Evolutionary conservation across 192 early-diverging fungal genomes (phyloP).

Genomic region (Lobosporangium transversale): DNA sequence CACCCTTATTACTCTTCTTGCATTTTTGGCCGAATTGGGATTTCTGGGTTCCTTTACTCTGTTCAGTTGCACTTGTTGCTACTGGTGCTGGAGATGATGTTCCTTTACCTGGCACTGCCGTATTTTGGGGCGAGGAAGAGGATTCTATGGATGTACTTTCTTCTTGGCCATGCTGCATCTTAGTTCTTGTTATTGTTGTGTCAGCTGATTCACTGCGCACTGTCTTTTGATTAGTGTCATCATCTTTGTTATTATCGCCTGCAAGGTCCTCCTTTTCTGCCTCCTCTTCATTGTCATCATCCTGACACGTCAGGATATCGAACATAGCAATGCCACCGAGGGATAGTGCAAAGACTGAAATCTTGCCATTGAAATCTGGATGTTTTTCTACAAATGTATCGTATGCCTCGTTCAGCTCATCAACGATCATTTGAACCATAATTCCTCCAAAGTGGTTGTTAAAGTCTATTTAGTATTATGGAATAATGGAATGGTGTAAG

Average conservation of each 20-base stretch:
- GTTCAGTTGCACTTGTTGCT: not conserved
- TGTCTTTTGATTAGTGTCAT: not conserved
- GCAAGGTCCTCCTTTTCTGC: slow-evolving; percentile 13
- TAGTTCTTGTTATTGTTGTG: too few relatives aligned
- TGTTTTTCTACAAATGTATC: slow-evolving; percentile 60
- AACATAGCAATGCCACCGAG: slow-evolving; percentile 75
- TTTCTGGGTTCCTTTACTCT: not conserved
- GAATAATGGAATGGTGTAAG: not conserved
- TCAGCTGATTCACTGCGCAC: not conserved
- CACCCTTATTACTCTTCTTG: too few relatives aligned
- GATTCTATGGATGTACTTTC: too few relatives aligned
- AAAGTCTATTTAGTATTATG: slow-evolving; percentile 54
- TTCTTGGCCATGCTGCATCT: not conserved
- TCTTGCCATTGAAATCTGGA: slow-evolving; percentile 69
- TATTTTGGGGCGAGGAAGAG: too few relatives aligned
- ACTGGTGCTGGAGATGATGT: not conserved
- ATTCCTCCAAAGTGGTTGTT: slow-evolving; percentile 59
- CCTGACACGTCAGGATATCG: slow-evolving; percentile 67
- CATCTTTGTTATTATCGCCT: slow-evolving; percentile 18
- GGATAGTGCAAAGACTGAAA: slow-evolving; percentile 72
- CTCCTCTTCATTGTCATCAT: slow-evolving; percentile 49
- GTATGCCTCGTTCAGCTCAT: slow-evolving; percentile 67
- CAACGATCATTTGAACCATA: slow-evolving; percentile 64
- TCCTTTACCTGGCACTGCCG: not conserved
- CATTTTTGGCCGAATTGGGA: too few relatives aligned